A percentile compares a stretch with the other conserved stretches of the same genome.
These are phyloP conservation scores for Carallia pectinifolia DNA, from an alignment of 345 rosid species.

Conservation along the genomic window DNA sequence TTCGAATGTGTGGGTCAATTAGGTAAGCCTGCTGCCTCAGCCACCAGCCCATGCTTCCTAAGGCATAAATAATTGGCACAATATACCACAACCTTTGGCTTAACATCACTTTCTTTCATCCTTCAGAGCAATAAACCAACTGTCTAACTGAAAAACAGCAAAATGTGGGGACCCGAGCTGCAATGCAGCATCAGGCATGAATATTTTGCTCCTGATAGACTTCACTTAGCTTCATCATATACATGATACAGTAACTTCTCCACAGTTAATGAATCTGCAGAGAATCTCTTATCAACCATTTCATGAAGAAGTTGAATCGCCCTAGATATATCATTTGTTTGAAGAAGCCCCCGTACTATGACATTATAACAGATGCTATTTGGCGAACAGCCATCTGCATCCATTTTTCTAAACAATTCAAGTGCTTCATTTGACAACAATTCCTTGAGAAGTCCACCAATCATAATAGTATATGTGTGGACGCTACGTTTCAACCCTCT, in stretches of 20 bases:
- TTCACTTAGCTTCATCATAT: too few relatives aligned
- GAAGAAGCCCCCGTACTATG: neutral
- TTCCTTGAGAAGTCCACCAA: neutral
- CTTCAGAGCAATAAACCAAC: too few relatives aligned
- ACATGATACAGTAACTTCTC: neutral
- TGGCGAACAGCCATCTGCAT: neutral
- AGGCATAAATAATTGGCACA: too few relatives aligned
- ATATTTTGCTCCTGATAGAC: too few relatives aligned
- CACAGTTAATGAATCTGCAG: neutral
- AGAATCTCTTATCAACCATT: neutral
- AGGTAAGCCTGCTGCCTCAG: too few relatives aligned
- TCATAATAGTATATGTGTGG: neutral
- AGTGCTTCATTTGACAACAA: neutral
- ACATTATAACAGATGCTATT: neutral
- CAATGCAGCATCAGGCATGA: too few relatives aligned
- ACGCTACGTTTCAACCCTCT: neutral
- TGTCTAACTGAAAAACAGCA: too few relatives aligned
- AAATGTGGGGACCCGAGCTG: too few relatives aligned
- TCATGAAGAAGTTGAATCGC: neutral
- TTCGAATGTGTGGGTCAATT: too few relatives aligned
- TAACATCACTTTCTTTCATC: too few relatives aligned
- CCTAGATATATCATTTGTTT: neutral
- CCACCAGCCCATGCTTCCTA: too few relatives aligned
- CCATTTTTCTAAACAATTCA: constrained; percentile 1
- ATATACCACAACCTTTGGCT: too few relatives aligned